Base-by-base conservation (phyloP, 2,329 filamentous ascomycete genomes). In the Talaromyces sp. region DNA sequence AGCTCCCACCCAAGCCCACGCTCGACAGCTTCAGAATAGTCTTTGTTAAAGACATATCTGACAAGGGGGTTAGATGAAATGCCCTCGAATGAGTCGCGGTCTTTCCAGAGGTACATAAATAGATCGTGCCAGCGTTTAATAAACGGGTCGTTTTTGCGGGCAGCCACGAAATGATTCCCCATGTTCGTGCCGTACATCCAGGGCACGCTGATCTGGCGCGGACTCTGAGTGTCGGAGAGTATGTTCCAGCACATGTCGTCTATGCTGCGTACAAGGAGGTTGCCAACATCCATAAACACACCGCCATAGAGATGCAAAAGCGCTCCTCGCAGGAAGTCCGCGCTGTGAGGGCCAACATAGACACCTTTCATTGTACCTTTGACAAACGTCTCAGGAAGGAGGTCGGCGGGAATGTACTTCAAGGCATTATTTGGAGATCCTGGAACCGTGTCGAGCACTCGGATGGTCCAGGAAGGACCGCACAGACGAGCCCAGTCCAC, bases 271-370 rank as follows among this genome's bases (percentile, higher is more conserved):
- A 81, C 72, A 0, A 81, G 67, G 17, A 79, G 75, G 4, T 75
- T 76, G 1, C 77, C 76, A 0, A 74, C 75, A 13, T 81, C 79
- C 57, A 81, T 73, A 71, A 75, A 81, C 1, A 78, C 70, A 0
- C 60, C 60, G 5, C 60, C 60, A 15, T 61, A 61, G 19, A 61
- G 59, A 56, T 71, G 72, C 10, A 80, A 64, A 4, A 73, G 68
- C n/a, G 77, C 74, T 7, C 80, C 72, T 0, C 82, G 76, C 8
- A 83, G 68, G 0, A 83, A 71, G 57, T 84, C 82, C 1, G 80
- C 78, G 1, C 73, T 75, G 62, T 84, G 81, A 0, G 73, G 73
- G 1, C 77, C 80, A 0, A 73, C 71, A 56, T 76, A 75, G 0
- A 75, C 74, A 0, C 81, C 80, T 11, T 74, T 72, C 76, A 82